phyloP scores from a whole-genome alignment of 2,329 filamentous ascomycete genomes.

The Claviceps paspali region DNA sequence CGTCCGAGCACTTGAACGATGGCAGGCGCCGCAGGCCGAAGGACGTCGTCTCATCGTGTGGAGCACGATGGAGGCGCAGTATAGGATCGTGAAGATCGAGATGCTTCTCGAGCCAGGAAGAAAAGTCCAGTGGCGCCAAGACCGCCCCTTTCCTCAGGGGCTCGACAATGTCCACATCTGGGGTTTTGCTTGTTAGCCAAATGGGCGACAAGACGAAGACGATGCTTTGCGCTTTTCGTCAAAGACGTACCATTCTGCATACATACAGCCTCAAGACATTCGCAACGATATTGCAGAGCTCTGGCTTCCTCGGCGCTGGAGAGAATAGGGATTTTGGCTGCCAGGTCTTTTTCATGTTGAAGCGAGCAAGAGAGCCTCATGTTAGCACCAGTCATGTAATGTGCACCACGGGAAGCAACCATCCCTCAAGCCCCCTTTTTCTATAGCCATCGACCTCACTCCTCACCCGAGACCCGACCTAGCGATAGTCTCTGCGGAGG shows the following conservation, averaged over 20 bases:
- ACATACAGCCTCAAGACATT: constrained; percentile 39
- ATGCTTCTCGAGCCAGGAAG: constrained; percentile 37
- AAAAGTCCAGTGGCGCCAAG: constrained; percentile 30
- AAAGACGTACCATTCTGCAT: constrained; percentile 20
- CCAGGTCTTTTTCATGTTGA: constrained; percentile 11
- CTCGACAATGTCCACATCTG: constrained; percentile 18
- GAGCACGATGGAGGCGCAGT: constrained; percentile 15
- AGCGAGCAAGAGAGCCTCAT: neutral
- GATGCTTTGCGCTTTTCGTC: neutral
- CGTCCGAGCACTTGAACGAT: constrained; percentile 38
- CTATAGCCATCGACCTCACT: too few relatives aligned
- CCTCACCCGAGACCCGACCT: too few relatives aligned
- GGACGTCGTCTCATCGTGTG: constrained; percentile 1
- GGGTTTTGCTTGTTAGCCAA: neutral
- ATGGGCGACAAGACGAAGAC: neutral
- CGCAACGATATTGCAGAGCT: constrained; percentile 40
- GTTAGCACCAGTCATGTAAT: constrained; percentile 3
- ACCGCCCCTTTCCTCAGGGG: constrained; percentile 15
- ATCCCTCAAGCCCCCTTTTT: too few relatives aligned
- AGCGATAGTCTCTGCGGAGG: too few relatives aligned
- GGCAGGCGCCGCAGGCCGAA: constrained; percentile 7
- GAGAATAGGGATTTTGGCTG: constrained; percentile 24
- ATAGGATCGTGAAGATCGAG: constrained; percentile 32
- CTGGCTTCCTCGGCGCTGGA: constrained; percentile 43
- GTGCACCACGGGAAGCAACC: too few relatives aligned